A percentile compares a stretch with the other conserved stretches of the same genome.
Conservation (phyloP, 2,329 filamentous ascomycete genomes). For the Neonectria punicea region DNA sequence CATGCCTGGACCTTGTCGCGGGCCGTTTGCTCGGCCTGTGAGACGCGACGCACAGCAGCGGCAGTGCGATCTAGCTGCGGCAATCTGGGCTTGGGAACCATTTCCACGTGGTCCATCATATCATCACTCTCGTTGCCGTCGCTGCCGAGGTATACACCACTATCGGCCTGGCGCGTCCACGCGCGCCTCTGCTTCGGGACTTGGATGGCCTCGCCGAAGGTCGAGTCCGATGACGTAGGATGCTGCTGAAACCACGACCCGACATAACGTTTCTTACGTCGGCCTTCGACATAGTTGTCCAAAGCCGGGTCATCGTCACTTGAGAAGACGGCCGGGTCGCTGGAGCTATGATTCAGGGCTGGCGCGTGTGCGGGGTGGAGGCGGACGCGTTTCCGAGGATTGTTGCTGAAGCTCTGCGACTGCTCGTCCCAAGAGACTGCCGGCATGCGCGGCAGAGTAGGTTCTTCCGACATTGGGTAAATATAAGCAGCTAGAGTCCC, state of each 20-base stretch:
- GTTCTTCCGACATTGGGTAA: slow-evolving; percentile 53
- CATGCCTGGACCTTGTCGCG: slow-evolving; percentile 60
- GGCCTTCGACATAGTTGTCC: slow-evolving; percentile 70
- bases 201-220: slow-evolving; percentile 53
- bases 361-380: slow-evolving; percentile 43
- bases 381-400: slow-evolving; percentile 53
- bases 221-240: slow-evolving; percentile 61
- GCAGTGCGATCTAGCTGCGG: slow-evolving; percentile 50
- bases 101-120: slow-evolving; percentile 45
- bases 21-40: slow-evolving; percentile 56
- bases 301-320: slow-evolving; percentile 76
- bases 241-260: slow-evolving; percentile 76
- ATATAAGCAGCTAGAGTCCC: background rate
- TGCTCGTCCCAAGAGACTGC: slow-evolving; percentile 52
- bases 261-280: slow-evolving; percentile 70
- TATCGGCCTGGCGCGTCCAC: slow-evolving; percentile 71
- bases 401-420: slow-evolving; percentile 52
- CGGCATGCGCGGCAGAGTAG: slow-evolving; percentile 53
- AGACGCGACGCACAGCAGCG: slow-evolving; percentile 44
- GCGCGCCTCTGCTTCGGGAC: slow-evolving; percentile 58
- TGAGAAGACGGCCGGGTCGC: slow-evolving; percentile 77
- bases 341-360: slow-evolving; percentile 64
- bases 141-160: slow-evolving; percentile 75
- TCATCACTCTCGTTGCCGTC: slow-evolving; percentile 63
- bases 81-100: slow-evolving; percentile 49